Base-by-base conservation (phyloP, 495 filamentous ascomycete genomes). In the Xylaria intraflava region DNA sequence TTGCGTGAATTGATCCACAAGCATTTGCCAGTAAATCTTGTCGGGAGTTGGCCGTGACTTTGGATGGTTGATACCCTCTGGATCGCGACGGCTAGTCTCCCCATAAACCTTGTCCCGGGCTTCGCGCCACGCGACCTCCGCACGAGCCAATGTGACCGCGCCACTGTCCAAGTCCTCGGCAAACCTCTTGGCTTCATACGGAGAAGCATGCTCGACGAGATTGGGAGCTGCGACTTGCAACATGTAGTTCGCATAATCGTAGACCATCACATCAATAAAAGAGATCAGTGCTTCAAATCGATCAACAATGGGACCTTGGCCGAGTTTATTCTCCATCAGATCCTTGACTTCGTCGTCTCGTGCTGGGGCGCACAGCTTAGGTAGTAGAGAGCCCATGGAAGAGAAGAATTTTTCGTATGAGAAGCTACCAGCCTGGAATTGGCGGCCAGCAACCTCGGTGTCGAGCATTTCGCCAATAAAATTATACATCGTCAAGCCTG, bases 221-320 rank as follows among this genome's bases (percentile, higher is more conserved):
- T 82, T 80, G 1, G 90, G 89, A 0, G 89, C 89, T 0, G 85
- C 83, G 29, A 87, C 73, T 62, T 86, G 85, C 10, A 98, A 78
- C 69, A 95, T 81, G 61, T 93, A 97, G 65, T 98, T 98, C 7
- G 90, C 88, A 61, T 96, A 91, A 64, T 98, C 93, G 49, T 96
- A 80, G n/a, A 89, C 86, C 59, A 98, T 82, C 46, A 91, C 78
- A 62, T 98, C 89, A 47, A 96, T 89, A 33, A 94, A 85, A 48
- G 84, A 81, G 62, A 95, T 86, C 24, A 97, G 73, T 27, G 87
- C 83, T 49, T 90, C 85, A 4, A 96, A 74, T 43, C 90, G 87
- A 58, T 88, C 84, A 17, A 96, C 90, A 41, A 91, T 83, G 67
- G 90, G 86, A 1, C 86, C 86, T n/a, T 77, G 65, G 30, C 69